Percentiles rank a stretch among this genome's conserved stretches.
Conservation (phyloP, 2,329 filamentous ascomycete genomes). For the Chaetomiaceae sp. region DNA sequence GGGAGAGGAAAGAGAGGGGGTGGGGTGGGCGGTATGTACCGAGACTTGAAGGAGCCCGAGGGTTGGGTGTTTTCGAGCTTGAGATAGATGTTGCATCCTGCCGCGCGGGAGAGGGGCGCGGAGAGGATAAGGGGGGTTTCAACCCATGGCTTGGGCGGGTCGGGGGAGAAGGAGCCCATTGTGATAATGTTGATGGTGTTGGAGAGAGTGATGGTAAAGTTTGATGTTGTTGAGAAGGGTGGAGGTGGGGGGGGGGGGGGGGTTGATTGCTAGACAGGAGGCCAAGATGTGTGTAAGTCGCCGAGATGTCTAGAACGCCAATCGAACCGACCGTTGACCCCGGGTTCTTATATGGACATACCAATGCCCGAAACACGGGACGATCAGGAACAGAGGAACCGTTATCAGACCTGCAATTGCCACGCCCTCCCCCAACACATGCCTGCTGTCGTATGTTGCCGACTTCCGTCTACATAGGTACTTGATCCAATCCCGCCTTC, state of each 20-base stretch:
- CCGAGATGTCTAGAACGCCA: background rate
- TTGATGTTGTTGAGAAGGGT: background rate
- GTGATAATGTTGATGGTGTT: slow-evolving; percentile 4
- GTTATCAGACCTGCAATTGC: background rate
- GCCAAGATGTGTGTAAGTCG: slow-evolving; percentile 5
- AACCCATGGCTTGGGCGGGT: slow-evolving; percentile 52
- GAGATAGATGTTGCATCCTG: slow-evolving; percentile 73
- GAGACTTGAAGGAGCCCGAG: slow-evolving; percentile 78
- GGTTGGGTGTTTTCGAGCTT: slow-evolving; percentile 81
- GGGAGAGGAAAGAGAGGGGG: background rate
- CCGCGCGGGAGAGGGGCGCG: slow-evolving; percentile 57
- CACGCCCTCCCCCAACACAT: no score
- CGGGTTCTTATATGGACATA: slow-evolving; percentile 6
- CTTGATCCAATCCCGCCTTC: slow-evolving; percentile 1
- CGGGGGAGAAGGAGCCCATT: slow-evolving; percentile 31
- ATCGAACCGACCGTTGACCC: background rate
- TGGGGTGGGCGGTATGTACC: slow-evolving; percentile 27
- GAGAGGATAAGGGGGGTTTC: slow-evolving; percentile 66
- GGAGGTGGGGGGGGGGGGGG: no score
- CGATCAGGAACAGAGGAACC: slow-evolving; percentile 4
- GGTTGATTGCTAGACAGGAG: background rate
- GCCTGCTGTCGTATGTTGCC: slow-evolving; percentile 2
- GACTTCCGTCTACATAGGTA: background rate
- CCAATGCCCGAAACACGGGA: background rate
- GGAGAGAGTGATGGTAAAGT: background rate